These are phyloP conservation scores for Pisolithus tinctorius DNA, from an alignment of 768 basidiomycete species.

Conservation along the genomic window DNA sequence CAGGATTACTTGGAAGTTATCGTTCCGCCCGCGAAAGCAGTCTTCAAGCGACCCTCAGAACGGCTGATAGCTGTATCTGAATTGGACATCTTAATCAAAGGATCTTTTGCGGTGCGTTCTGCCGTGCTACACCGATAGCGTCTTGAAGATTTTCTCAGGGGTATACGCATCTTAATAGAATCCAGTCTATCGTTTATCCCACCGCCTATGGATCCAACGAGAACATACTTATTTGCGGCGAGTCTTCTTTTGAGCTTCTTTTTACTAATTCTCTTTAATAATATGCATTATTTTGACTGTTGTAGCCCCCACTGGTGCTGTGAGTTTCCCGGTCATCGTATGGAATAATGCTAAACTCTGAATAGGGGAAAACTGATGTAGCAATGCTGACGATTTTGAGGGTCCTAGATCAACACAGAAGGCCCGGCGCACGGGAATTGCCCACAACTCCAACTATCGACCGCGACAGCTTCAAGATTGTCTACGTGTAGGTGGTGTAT, in stretches of 20 bases:
- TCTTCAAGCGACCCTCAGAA: constrained; percentile 70
- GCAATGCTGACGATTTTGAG: constrained; percentile 92
- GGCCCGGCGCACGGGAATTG: constrained; percentile 19
- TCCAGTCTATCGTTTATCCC: constrained; percentile 92
- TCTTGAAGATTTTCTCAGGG: constrained; percentile 41
- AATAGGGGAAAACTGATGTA: constrained; percentile 96
- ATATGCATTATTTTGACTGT: not conserved
- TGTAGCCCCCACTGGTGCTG: constrained; percentile 94
- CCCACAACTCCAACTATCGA: constrained; percentile 47
- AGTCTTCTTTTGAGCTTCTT: not conserved
- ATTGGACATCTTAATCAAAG: constrained; percentile 68
- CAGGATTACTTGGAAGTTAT: constrained; percentile 87
- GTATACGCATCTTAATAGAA: constrained; percentile 81
- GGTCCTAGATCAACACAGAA: constrained; percentile 68
- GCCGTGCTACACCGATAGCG: not conserved
- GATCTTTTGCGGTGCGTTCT: constrained; percentile 75
- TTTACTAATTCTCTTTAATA: not conserved
- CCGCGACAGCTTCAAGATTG: constrained; percentile 82
- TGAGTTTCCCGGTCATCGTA: constrained; percentile 33
- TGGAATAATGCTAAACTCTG: constrained; percentile 3
- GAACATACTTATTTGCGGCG: constrained; percentile 72
- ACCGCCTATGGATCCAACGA: constrained; percentile 94
- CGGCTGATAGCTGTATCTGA: constrained; percentile 63
- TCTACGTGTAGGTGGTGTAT: constrained; percentile 70
- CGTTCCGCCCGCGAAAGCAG: constrained; percentile 74